Conservation (phyloP, 768 basidiomycete species). For the Cyclocybe cylindracea region DNA sequence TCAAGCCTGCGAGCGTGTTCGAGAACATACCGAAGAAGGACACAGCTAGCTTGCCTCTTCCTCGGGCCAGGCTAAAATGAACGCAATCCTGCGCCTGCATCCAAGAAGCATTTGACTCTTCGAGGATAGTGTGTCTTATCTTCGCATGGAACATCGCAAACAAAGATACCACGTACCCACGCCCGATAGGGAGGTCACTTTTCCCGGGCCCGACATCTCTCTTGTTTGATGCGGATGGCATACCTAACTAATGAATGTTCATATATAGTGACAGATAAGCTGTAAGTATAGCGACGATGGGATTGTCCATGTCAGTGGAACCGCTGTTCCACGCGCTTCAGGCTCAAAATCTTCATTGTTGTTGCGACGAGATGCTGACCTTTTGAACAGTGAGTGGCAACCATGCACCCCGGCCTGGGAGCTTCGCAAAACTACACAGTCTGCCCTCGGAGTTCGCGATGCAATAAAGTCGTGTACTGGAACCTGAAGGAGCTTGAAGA, state of each 20-base stretch:
- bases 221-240: slow-evolving; percentile 4
- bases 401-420: not conserved
- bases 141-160: slow-evolving; percentile 11
- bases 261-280: slow-evolving; percentile 3
- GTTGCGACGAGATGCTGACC: too few relatives aligned
- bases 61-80: too few relatives aligned
- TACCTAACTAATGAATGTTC: not conserved
- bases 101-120: too few relatives aligned
- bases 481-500: not conserved
- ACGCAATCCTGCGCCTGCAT: too few relatives aligned
- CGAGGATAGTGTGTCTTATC: not conserved
- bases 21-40: too few relatives aligned
- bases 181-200: slow-evolving; percentile 13
- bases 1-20: too few relatives aligned
- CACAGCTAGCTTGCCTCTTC: too few relatives aligned
- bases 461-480: slow-evolving; percentile 9
- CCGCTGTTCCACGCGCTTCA: not conserved
- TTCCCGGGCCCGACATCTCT: slow-evolving; percentile 12
- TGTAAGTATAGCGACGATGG: slow-evolving; percentile 9
- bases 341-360: too few relatives aligned
- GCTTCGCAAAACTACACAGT: not conserved
- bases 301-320: not conserved
- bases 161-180: slow-evolving; percentile 12
- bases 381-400: too few relatives aligned
- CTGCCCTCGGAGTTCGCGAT: not conserved